Evolutionary conservation across 345 rosid species (phyloP), one percentile per base, ranked within the genome.

Genomic region (Eucalyptus pauciflora): DNA sequence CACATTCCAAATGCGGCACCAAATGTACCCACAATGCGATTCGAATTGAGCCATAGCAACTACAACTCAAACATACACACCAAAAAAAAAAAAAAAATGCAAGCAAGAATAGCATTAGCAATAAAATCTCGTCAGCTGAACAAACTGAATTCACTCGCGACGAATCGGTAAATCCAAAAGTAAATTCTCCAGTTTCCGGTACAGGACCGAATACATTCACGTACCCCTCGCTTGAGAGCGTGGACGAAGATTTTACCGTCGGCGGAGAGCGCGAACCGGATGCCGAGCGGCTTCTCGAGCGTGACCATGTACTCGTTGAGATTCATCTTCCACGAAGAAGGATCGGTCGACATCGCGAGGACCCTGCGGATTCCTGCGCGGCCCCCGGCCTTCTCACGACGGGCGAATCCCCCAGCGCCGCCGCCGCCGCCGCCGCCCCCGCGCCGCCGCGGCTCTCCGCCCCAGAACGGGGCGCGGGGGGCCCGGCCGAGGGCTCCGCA

Each of bases 251-350:
- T 94, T 88, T 92, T 94, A 48, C 98, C 99, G 85, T 96, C 98
- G 13, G 91, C 91, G 22, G 97, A 92, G 45, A 94, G 87, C 20
- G 96, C 99, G 88, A 97, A 96, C 18, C 98, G 97, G 90, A 97
- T 95, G 13, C 99, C 99, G 18, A 96, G 94, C 33, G 99, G 99
- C 90, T 96, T 96, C 90, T 96, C 94, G 3, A 97, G 95, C 43
- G 97, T 96, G 60, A 96, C 99, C 99, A 97, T 95, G 88, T 97
- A 96, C 97, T 97, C 99, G 29, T 96, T 97, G 93, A 97, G 89
- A 91, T 96, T 96, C 96, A 96, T 95, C 93, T 92, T 95, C 54
- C 92, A 90, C 56, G 92, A 89, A 29, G 94, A 85, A n/a, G 87
- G 37, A 20, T 88, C 85, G 50, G 89, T 87, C 54, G 96, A 94